phyloP scores from a whole-genome alignment of 495 filamentous ascomycete genomes.

The Bacidia gigantensis region DNA sequence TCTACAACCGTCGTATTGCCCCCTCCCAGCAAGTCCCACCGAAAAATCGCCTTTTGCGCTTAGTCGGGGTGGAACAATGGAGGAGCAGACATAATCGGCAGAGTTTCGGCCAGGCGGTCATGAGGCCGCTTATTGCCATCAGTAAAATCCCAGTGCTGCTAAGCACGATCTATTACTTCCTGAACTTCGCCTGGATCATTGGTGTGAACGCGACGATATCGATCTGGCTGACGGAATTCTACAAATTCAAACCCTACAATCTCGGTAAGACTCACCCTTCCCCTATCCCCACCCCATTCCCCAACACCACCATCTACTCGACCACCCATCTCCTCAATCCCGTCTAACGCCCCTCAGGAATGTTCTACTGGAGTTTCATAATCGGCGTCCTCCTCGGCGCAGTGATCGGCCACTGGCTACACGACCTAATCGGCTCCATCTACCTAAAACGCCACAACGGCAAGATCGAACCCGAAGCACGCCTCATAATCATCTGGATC shows the following conservation, averaged over 20 bases:
- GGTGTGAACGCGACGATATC: slow-evolving; percentile 49
- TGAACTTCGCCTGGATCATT: slow-evolving; percentile 48
- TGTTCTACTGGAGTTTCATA: slow-evolving; percentile 48
- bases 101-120: slow-evolving; percentile 31
- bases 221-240: slow-evolving; percentile 39
- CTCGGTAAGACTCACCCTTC: slow-evolving; percentile 27
- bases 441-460: slow-evolving; percentile 37
- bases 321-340: neutral
- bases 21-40: slow-evolving; percentile 29
- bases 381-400: slow-evolving; percentile 41
- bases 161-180: slow-evolving; percentile 38
- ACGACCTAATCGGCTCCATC: slow-evolving; percentile 36
- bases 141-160: slow-evolving; percentile 38
- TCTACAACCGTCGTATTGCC: slow-evolving; percentile 41
- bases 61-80: slow-evolving; percentile 37
- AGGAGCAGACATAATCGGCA: slow-evolving; percentile 26
- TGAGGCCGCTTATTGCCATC: slow-evolving; percentile 33
- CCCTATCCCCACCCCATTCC: neutral
- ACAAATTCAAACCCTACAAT: slow-evolving; percentile 38
- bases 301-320: neutral
- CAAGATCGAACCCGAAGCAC: slow-evolving; percentile 45
- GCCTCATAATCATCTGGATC: slow-evolving; percentile 38
- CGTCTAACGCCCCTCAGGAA: slow-evolving; percentile 25
- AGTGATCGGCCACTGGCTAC: slow-evolving; percentile 43
- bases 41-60: slow-evolving; percentile 25